These are phyloP conservation scores for Tirmania nivea DNA, from an alignment of 495 filamentous ascomycete species.

Conservation along the genomic window DNA sequence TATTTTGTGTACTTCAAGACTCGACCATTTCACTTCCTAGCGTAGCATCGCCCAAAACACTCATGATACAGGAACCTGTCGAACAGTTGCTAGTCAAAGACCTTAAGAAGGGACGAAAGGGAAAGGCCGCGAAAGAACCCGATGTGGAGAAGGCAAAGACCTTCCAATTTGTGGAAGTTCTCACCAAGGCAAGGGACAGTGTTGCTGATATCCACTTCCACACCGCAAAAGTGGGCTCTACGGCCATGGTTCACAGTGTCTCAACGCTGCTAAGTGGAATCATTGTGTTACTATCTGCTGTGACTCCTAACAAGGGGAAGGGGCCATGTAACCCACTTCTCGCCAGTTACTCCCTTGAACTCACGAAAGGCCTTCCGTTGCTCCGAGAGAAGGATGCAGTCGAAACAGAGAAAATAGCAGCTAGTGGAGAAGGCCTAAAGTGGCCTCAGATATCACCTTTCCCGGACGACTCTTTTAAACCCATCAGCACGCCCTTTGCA, in stretches of 20 bases:
- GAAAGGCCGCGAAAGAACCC: conserved; percentile 4
- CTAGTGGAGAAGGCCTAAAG: conserved; percentile 18
- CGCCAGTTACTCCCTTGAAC: conserved; percentile 36
- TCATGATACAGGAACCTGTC: neutral
- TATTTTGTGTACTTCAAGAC: conserved; percentile 73
- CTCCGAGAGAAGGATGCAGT: conserved; percentile 37
- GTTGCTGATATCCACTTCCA: conserved; percentile 34
- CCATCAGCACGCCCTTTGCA: conserved; percentile 23
- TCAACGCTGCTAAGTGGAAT: conserved; percentile 38
- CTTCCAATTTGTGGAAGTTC: conserved; percentile 32
- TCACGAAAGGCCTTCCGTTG: conserved; percentile 37
- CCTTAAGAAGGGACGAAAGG: conserved; percentile 2
- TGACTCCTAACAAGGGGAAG: conserved; percentile 25
- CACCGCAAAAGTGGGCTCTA: conserved; percentile 31
- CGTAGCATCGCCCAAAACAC: conserved; percentile 7
- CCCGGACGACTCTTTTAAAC: conserved; percentile 4
- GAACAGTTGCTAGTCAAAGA: conserved; percentile 5
- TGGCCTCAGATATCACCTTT: conserved; percentile 26
- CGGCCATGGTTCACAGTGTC: conserved; percentile 28
- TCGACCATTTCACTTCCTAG: conserved; percentile 33
- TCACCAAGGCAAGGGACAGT: conserved; percentile 38
- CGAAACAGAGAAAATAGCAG: conserved; percentile 22
- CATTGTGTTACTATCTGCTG: conserved; percentile 43
- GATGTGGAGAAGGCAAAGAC: conserved; percentile 7
- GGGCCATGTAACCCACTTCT: conserved; percentile 32